These are phyloP conservation scores for Daedaleopsis sinensis DNA, from an alignment of 768 basidiomycete species.

Conservation along the genomic window DNA sequence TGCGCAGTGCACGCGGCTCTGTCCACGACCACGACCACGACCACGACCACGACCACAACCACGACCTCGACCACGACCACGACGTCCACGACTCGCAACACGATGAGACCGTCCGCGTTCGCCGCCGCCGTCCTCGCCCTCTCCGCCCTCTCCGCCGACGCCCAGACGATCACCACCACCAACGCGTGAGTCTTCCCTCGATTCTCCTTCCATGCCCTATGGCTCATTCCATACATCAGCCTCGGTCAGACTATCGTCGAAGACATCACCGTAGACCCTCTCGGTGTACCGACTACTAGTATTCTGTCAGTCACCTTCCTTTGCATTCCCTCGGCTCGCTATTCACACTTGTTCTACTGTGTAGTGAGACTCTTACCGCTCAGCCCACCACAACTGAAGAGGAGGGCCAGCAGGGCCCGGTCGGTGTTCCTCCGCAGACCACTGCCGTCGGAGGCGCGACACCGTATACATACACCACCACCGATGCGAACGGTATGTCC, in stretches of 20 bases:
- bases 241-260: conserved; percentile 57
- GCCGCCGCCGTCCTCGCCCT: conserved; percentile 19
- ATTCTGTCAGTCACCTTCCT: conserved; percentile 41
- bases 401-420: conserved; percentile 47
- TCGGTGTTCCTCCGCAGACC: conserved; percentile 43
- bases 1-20: background rate
- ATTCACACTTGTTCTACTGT: conserved; percentile 1
- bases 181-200: conserved; percentile 43
- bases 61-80: background rate
- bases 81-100: conserved; percentile 6
- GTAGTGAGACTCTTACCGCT: conserved; percentile 20
- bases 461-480: conserved; percentile 37
- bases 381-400: conserved; percentile 6
- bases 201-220: conserved; percentile 4
- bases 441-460: conserved; percentile 21
- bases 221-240: conserved; percentile 26
- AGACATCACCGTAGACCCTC: conserved; percentile 43
- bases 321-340: conserved; percentile 3
- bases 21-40: background rate
- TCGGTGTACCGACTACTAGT: conserved; percentile 44
- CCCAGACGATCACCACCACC: conserved; percentile 51
- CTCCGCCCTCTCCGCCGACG: conserved; percentile 24
- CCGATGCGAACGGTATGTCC: conserved; percentile 33
- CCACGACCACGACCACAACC: background rate
- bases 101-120: conserved; percentile 25